These are phyloP conservation scores for Sextonia rubra DNA, from an alignment of 164 flowering plant genomes.

Conservation along the genomic window DNA sequence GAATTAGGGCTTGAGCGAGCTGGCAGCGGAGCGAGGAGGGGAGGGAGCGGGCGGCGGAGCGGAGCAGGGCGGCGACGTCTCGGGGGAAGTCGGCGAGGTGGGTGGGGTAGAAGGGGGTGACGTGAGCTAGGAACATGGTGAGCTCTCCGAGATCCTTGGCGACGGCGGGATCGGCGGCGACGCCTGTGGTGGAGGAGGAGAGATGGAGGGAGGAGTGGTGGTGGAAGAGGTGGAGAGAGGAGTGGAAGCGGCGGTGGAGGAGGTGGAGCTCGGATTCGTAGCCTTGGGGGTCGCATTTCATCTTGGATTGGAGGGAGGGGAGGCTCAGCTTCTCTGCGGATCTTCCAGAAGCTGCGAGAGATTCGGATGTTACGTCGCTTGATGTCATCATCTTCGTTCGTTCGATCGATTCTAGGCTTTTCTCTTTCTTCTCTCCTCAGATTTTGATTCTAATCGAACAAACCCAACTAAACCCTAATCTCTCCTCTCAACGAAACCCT, in stretches of 20 bases:
- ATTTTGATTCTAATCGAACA: neutral
- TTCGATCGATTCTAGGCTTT: no score
- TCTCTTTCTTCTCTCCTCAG: no score
- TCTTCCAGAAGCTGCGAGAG: constrained; percentile 57
- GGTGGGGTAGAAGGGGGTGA: constrained; percentile 65
- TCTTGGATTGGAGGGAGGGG: constrained; percentile 66
- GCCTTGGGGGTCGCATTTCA: constrained; percentile 89
- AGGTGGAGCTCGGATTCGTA: constrained; percentile 64
- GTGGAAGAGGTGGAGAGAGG: constrained; percentile 60
- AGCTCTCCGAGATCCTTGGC: constrained; percentile 74
- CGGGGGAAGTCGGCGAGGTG: constrained; percentile 54
- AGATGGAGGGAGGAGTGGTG: constrained; percentile 61
- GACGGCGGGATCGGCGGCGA: constrained; percentile 44
- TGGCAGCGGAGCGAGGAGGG: constrained; percentile 59
- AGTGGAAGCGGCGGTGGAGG: constrained; percentile 57
- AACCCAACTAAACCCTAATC: neutral
- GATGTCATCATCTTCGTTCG: neutral
- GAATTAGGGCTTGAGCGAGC: constrained; percentile 67
- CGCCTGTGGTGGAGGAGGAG: constrained; percentile 36
- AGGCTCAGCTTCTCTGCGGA: constrained; percentile 68
- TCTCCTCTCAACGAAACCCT: no score
- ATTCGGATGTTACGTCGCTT: constrained; percentile 24
- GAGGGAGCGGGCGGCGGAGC: constrained; percentile 41
- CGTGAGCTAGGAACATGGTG: constrained; percentile 75
- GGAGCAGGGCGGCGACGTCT: constrained; percentile 50